Base-by-base conservation (phyloP, 352 stramenopile genomes). In the Globisporangium cederbergense region DNA sequence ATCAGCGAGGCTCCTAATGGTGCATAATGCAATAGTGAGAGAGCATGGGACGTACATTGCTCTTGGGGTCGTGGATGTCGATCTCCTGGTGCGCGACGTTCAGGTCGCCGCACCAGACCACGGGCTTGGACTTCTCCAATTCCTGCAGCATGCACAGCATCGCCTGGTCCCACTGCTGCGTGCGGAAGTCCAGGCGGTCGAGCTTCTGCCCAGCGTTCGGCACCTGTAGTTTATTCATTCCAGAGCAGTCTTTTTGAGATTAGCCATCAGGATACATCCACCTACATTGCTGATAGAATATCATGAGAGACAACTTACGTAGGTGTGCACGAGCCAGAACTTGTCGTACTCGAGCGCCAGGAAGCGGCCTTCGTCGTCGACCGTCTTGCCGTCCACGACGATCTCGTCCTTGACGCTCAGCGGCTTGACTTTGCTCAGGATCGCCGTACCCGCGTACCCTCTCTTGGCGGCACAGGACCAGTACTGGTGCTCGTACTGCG, bases 11-110 rank as follows among this genome's bases (percentile, higher is more conserved):
- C 34, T 40, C 3, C 11, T 10, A 40, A 40, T 40, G 5, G 34
- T 40, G 34, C 34, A 10, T 40, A 40, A 38, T 11, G 34, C 0
- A 32, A n/a, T 30, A 14, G 14, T 43, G 10, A 18, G 18, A 25
- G 9, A 3, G 9, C 0, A 42, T 22, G 22, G 5, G 3, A 45
- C 73, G 43, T 70, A 88, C 78, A 65, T 95, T 95, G 47, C 73
- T 71, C 65, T 93, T 92, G 43, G 86, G 86, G 73, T 95, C 83
- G 65, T 95, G 86, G 59, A 95, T 95, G 67, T 95, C 86, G 52
- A 95, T 93, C 60, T 95, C 86, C 71, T 95, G 66, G 75, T 95
- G 80, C 32, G 86, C 86, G 57, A 95, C 86, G 66, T 95, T 95
- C 54, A 95, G 62, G 60, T 95, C 86, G 22, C 86, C 86, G 60